phyloP scores from a whole-genome alignment of 192 early-diverging fungal species.

The Neocallimastix lanati region DNA sequence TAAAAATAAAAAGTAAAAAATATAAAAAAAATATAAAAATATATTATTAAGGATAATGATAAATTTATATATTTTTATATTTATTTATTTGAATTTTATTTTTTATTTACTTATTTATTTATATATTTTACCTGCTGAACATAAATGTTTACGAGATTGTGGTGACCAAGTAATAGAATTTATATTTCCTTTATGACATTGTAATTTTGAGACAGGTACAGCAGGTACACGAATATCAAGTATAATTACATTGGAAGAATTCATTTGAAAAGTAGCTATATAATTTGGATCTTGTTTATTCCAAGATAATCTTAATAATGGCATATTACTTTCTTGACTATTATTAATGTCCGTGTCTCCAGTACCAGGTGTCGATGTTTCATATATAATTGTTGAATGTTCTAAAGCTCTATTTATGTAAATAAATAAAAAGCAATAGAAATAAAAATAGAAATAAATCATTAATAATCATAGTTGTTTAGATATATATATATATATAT shows the following conservation, averaged over 20 bases:
- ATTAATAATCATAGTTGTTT: too few relatives aligned
- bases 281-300: constrained; percentile 81
- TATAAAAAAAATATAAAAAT: background rate
- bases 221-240: constrained; percentile 84
- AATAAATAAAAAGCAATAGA: too few relatives aligned
- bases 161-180: constrained; percentile 84
- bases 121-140: constrained; percentile 49
- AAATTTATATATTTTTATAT: background rate
- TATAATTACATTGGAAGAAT: constrained; percentile 61
- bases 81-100: background rate
- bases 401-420: constrained; percentile 79
- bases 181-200: constrained; percentile 52
- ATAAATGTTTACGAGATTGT: constrained; percentile 52
- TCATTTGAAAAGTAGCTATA: constrained; percentile 78
- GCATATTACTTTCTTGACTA: constrained; percentile 18
- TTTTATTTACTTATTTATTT: too few relatives aligned
- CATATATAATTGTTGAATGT: constrained; percentile 95
- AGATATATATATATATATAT: too few relatives aligned
- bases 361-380: constrained; percentile 32
- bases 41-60: background rate
- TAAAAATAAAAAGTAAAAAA: background rate
- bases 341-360: background rate
- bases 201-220: constrained; percentile 62
- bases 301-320: constrained; percentile 71
- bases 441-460: too few relatives aligned